Conservation (phyloP, 2,329 filamentous ascomycete genomes). For the Fusarium proliferatum region DNA sequence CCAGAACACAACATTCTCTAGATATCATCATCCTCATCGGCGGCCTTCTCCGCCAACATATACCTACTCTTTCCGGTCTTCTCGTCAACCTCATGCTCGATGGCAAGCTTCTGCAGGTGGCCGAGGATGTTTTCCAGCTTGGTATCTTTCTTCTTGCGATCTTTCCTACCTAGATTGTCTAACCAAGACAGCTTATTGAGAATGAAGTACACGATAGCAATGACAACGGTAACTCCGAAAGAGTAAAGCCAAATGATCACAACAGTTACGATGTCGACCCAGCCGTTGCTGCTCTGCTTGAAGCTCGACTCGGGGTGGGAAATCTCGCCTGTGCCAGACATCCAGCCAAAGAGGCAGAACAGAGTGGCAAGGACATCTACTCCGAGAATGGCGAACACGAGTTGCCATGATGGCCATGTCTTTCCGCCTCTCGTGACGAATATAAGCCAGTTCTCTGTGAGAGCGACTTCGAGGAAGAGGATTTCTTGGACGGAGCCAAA, state of each 20-base stretch:
- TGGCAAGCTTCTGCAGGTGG: conserved; percentile 24
- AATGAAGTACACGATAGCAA: conserved; percentile 26
- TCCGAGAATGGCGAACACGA: conserved; percentile 8
- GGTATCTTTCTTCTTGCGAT: conserved; percentile 24
- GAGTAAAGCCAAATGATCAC: conserved; percentile 33
- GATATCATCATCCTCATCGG: conserved; percentile 29
- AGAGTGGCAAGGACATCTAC: conserved; percentile 16
- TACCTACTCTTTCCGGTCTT: conserved; percentile 30
- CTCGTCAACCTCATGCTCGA: conserved; percentile 29
- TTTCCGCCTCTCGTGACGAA: conserved; percentile 29
- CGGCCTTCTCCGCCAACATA: conserved; percentile 12
- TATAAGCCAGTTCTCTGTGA: conserved; percentile 33
- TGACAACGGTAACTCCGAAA: conserved; percentile 23
- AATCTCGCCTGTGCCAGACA: neutral
- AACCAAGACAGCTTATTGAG: conserved; percentile 32
- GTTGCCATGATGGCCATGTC: conserved; percentile 33
- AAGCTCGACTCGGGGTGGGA: neutral
- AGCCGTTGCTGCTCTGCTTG: conserved; percentile 28
- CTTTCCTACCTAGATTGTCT: conserved; percentile 21
- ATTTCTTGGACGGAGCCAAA: conserved; percentile 22
- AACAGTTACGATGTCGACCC: conserved; percentile 21
- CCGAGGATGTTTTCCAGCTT: conserved; percentile 27
- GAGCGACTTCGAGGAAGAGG: conserved; percentile 20
- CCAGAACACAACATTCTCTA: neutral
- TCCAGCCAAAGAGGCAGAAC: conserved; percentile 19